Evolutionary conservation across 2,329 filamentous ascomycete species (phyloP), one percentile per base, ranked within the genome.

Genomic region (Neocatenulostroma microsporum): DNA sequence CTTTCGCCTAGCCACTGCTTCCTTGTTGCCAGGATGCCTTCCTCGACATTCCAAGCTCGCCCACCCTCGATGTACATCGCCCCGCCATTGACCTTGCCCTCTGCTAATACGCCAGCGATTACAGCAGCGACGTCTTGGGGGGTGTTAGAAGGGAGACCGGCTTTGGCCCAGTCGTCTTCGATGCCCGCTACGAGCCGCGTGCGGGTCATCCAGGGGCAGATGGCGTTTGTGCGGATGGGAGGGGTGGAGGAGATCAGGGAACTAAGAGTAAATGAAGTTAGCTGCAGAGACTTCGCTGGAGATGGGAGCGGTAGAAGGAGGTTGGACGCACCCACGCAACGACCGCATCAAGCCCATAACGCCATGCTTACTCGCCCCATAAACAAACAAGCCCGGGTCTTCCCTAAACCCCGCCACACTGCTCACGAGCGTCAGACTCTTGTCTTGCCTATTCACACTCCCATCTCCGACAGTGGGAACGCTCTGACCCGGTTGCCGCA

Each of bases 351-450:
- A 53, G 0, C 70, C 70, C 19, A 69, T 56, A 1, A 73, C 62
- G n/a, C 66, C 69, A 42, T 73, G 69, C 45, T 73, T 72, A 5
- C 62, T 57, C 0, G 68, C 56, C 3, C 63, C 62, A 44, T 74
- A 72, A 17, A 69, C 56, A 33, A 65, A 64, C 2, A 72, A 49
- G 0, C 66, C 67, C 0, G 69, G 67, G 4, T 63, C 61, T 24
- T 70, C 66, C 12, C 65, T 66, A 45, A 73, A 70, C 2, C 68
- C 69, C 0, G 68, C 67, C 1, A 66, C 60, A 5, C 63, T 70
- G 28, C 64, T 63, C 21, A 69, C 58, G 8, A 70, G 56, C 0
- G 61, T 60, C 32, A 69, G 54, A 8, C 62, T 67, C 18, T 63
- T 62, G 40, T 68, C 63, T 6, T 53, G 48, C 2, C 44, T n/a